Evolutionary conservation across 1,284 basidiomycete genomes (phyloP).

Genomic region (Cryptococcus wingfieldii): DNA sequence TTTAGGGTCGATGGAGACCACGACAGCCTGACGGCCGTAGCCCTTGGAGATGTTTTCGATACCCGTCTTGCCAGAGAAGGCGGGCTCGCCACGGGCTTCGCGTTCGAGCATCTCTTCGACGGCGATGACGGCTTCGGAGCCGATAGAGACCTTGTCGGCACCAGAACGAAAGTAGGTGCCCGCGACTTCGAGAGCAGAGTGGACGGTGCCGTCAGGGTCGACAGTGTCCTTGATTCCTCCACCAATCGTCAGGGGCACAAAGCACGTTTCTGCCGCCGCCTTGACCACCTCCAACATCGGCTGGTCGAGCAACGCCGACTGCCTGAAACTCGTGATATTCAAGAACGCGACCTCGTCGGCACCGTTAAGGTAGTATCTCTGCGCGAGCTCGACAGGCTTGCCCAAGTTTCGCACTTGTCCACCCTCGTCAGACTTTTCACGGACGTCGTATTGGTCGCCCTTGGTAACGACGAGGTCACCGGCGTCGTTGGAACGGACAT

Average conservation of each 20-base stretch:
- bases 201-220: constrained; percentile 89
- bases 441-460: constrained; percentile 98
- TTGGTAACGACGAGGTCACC: constrained; percentile 99
- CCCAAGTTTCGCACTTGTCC: constrained; percentile 94
- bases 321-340: constrained; percentile 99
- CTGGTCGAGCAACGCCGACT: constrained; percentile 90
- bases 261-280: constrained; percentile 81
- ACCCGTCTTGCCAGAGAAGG: constrained; percentile 59
- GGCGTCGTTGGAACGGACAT: constrained; percentile 91
- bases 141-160: constrained; percentile 92
- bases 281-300: constrained; percentile 97
- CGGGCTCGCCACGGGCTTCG: constrained; percentile 51
- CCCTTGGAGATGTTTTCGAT: constrained; percentile 88
- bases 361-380: constrained; percentile 78
- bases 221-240: constrained; percentile 95
- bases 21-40: constrained; percentile 96
- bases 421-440: constrained; percentile 63
- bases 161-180: constrained; percentile 95
- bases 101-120: constrained; percentile 73
- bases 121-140: constrained; percentile 89
- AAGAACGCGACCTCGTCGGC: constrained; percentile 97
- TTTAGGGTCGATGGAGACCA: constrained; percentile 94
- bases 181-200: constrained; percentile 87
- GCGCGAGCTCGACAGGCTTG: constrained; percentile 89
- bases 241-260: constrained; percentile 97